Evolutionary conservation across 257 asterid genomes (phyloP).

Genomic region (Coffea canephora): DNA sequence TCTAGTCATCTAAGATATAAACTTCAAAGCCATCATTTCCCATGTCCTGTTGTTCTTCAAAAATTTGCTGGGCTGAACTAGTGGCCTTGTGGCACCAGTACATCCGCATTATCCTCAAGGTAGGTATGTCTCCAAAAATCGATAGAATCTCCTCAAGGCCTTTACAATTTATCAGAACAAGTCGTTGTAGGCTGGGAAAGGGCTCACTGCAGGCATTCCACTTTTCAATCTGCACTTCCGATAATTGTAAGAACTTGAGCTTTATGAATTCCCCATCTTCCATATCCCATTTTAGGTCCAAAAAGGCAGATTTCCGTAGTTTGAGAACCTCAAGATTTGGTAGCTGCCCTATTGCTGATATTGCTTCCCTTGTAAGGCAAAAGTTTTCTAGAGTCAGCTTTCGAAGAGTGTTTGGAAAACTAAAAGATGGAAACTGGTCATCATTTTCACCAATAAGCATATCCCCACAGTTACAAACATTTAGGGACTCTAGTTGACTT

Average conservation of each 20-base stretch:
- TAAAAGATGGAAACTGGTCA: neutral
- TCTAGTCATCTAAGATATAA: too few species aligned
- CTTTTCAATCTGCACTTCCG: neutral
- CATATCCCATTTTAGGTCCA: neutral
- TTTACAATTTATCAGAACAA: slow-evolving; percentile 5
- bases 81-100: neutral
- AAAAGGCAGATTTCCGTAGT: neutral
- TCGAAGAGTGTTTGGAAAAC: slow-evolving; percentile 14
- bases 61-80: slow-evolving; percentile 6
- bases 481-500: slow-evolving; percentile 9
- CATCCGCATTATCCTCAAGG: neutral
- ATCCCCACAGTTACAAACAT: neutral
- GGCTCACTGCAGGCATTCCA: neutral
- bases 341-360: slow-evolving; percentile 9
- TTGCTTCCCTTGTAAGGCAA: slow-evolving; percentile 5
- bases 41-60: neutral
- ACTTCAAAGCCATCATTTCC: slow-evolving; percentile 18
- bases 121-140: neutral
- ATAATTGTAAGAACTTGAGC: slow-evolving; percentile 12
- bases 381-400: neutral
- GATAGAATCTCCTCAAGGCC: slow-evolving; percentile 2
- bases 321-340: slow-evolving; percentile 18
- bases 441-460: neutral
- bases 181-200: slow-evolving; percentile 8
- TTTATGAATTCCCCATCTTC: neutral